Base-by-base conservation (phyloP, 352 stramenopile species). In the Phytophthora pini region DNA sequence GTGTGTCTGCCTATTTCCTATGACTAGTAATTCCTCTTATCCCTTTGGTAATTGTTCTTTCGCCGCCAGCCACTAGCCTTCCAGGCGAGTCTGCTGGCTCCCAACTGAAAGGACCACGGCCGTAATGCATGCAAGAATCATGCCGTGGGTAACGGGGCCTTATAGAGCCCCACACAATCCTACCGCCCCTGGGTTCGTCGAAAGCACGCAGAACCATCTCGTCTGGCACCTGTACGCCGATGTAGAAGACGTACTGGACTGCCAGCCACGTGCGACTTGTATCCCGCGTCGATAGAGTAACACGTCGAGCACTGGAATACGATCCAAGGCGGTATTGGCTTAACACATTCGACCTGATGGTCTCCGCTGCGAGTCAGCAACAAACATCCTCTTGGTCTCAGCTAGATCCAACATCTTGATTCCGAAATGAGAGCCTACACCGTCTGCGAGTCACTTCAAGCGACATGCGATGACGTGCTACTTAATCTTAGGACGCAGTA, bases 61-160 rank as follows among this genome's bases (percentile, higher is more conserved):
- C n/a, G 24, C 41, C 22, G 34, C 44, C 46, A 51, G 34, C 45
- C 31, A 36, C 31, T 36, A 36, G 31, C 31, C 31, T 36, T 36
- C 31, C 31, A 36, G 31, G 31, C 31, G 31, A 36, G 31, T 59
- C 57, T 24, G 44, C 54, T 57, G 54, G 41, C 60, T 65, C 55
- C 54, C 44, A 70, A 63, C 66, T 62, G 59, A 65, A 73, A 65
- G 64, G 60, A 66, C 60, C 58, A 58, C 49, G 24, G 12, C 48
- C 24, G 62, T 76, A 68, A 70, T 76, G 68, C 39, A 47, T 31
- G 47, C 17, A 61, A 56, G 56, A 62, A 72, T 72, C 53, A 49
- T 51, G 46, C 38, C 24, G 17, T 13, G 24, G 26, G 63, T 72
- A 72, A 72, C 68, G 41, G 62, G 63, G 63, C 52, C 61, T 50